Evolutionary conservation across 495 filamentous ascomycete genomes (phyloP), one percentile per base, ranked within the genome.

Genomic region (Penicillium angulare): DNA sequence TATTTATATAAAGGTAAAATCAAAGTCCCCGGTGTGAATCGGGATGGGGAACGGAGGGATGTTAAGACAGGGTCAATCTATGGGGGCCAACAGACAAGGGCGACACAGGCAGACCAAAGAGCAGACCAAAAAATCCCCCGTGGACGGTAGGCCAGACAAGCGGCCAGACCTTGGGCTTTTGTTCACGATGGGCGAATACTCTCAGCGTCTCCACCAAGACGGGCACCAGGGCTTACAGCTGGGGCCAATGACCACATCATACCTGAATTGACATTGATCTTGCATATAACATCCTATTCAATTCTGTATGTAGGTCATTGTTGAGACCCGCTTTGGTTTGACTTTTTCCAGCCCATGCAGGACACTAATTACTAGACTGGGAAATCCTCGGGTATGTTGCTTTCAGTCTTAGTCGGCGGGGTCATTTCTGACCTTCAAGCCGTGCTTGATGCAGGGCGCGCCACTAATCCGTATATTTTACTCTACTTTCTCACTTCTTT

Each of bases 141-240:
- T 59, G 48, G 43, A 55, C 34, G 43, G 56, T 60, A 57, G 57
- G 49, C 57, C 60, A 41, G 6, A 51, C 42, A 55, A 61, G 49
- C 48, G 55, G 55, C 54, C 59, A 49, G 61, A 24, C 49, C 52
- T 49, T 52, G 36, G 49, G 34, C 43, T 56, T 32, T 55, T 33
- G 29, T 43, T 46, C 9, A 50, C 35, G 33, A 32, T 34, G 26
- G 23, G 51, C 47, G 44, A 38, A 53, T 47, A 47, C 39, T 36
- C 50, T 61, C 50, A 50, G 34, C 18, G 51, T 31, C 26, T 29
- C 27, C 27, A 31, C 27, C 27, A 31, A 12, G 27, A 35, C 33
- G 12, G 33, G 13, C 33, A 13, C 16, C 7, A 10, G 24, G 26
- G 41, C 15, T 24, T 13, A 29, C 26, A 44, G 15, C 16, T 18